phyloP scores from a whole-genome alignment of 2,329 filamentous ascomycete genomes.

The Biscogniauxia mediterranea region DNA sequence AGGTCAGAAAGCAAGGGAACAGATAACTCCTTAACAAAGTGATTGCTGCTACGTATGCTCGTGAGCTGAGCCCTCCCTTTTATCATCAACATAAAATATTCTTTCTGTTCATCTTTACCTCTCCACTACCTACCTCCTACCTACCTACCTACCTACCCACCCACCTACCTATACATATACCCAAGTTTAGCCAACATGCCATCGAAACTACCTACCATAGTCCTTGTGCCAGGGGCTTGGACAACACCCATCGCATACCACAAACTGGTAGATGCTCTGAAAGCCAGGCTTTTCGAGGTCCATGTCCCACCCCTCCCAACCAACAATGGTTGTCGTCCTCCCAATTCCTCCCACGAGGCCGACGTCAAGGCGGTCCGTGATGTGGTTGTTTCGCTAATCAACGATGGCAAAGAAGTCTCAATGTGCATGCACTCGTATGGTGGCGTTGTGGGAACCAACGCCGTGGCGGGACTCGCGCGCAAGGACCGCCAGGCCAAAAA shows the following conservation, averaged over 20 bases:
- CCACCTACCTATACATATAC: background rate
- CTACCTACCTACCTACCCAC: no score
- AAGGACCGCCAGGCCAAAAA: conserved; percentile 32
- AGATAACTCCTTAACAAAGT: no score
- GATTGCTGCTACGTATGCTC: no score
- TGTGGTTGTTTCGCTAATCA: conserved; percentile 28
- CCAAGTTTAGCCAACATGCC: background rate
- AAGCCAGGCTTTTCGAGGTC: conserved; percentile 4
- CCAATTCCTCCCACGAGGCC: conserved; percentile 2
- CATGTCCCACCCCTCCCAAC: conserved; percentile 4
- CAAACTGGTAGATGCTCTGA: conserved; percentile 3
- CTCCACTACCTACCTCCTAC: no score
- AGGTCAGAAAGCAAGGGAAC: no score
- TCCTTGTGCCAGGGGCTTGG: background rate
- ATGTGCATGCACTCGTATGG: conserved; percentile 44
- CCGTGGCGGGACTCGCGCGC: conserved; percentile 36
- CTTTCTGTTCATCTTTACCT: no score
- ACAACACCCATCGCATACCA: conserved; percentile 1
- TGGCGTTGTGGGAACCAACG: conserved; percentile 40
- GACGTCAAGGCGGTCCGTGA: conserved; percentile 35
- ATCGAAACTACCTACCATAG: background rate
- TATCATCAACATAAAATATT: no score
- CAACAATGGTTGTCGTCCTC: conserved; percentile 9
- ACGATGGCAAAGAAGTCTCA: conserved; percentile 39
- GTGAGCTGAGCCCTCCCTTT: no score